Evolutionary conservation across 192 early-diverging fungal species (phyloP), one percentile per base, ranked within the genome.

Genomic region (Martensiomyces pterosporus): DNA sequence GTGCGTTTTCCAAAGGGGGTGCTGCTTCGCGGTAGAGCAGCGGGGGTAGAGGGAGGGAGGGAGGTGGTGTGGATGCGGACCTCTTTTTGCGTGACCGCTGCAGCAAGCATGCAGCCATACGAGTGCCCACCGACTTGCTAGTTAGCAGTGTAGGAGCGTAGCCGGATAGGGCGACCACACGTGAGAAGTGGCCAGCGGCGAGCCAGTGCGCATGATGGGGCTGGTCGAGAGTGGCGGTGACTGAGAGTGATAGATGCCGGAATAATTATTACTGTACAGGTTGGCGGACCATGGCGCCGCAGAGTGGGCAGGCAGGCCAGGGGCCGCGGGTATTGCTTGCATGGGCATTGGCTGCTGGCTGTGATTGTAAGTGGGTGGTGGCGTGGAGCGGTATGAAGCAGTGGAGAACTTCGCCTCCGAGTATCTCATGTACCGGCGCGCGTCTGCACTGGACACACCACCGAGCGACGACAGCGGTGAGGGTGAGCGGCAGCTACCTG

Each of bases 371-470:
- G 25, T 17, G 27, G 14, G 13, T 9, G 43, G 12, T 2, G n/a
- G 6, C 1, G 46, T 36, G 22, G 34, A 3, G 4, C 14, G 9
- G 2, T 33, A 27, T 12, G 47, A 13, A n/a, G 19, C n/a, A 8
- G 51, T 2, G 3, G 62, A 43, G 23, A 73, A 73, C 26, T 29
- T 56, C 24, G 62, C 63, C 15, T 73, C 70, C 1, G 70, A 73
- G 34, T 62, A 73, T 24, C 55, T 49, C 63, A 73, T 73, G 39
- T 73, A 73, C 23, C 70, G 58, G 13, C 51, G 55, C 21, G 70
- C 38, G 27, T 62, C 58, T 2, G 62, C 52, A 14, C 17, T 37
- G 0, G 57, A 24, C n/a, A 50, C 38, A 0, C 34, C 8, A 24
- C 47, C 10, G 13, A 24, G 23, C 40, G 24, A 39, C 17, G 36